Evolutionary conservation across 202 grass and related monocot species (phyloP), one percentile per base, ranked within the genome.

Genomic region (Schoenoplectus triqueter): DNA sequence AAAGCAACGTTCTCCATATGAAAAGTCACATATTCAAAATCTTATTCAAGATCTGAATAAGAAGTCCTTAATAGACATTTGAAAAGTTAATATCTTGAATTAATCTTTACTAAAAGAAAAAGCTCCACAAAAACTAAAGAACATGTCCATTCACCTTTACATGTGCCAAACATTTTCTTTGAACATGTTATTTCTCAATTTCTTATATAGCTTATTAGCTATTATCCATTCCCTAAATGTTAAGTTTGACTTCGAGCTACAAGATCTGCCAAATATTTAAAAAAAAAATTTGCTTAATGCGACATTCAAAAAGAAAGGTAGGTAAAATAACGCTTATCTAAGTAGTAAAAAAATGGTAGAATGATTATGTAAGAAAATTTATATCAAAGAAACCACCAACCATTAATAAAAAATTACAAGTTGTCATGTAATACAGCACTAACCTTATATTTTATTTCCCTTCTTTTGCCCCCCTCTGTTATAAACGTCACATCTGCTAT

Each of bases 211-310:
- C 31, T 31, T 31, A 31, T 31, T 19, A 7, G 14, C 7, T 20
- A 73, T 50, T 82, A 49, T 47, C 8, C n/a, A 65, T 66, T 82
- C 1, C 22, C 9, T 82, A 67, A 82, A 81, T n/a, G 1, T 47
- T 81, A 66, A 50, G 79, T 66, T 82, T 82, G 61, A 82, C 79
- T 82, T 67, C 41, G 42, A 78, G 13, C 3, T 82, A 19, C 17
- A 22, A 67, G 75, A 66, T 50, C 61, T 82, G 44, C 14, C 6
- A 4, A 59, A 3, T 17, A 60, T 60, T 60, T 60, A 17, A 13
- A 66, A 50, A 39, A 65, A 22, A 18, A 67, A 20, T 0, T 55
- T 66, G 5, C 44, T 49, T 47, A 81, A 40, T 63, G 17, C 31
- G 51, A 7, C 46, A 49, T 55, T 22, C 51, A 77, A 77, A 49